Conservation (phyloP, 805 yeast genomes). For the Diddensiella transvaalensis region DNA sequence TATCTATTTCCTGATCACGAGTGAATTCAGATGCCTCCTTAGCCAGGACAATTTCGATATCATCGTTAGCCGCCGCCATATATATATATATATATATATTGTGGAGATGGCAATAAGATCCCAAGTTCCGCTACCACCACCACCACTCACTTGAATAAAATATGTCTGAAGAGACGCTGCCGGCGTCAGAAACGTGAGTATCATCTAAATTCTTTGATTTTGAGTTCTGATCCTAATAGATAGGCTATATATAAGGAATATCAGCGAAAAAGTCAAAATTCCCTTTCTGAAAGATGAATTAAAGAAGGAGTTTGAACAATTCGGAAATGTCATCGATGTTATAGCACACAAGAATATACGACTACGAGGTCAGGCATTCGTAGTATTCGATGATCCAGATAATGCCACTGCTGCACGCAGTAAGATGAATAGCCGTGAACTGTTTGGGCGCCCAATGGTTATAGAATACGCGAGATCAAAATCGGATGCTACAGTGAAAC, state of each 20-base stretch:
- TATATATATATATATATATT: not conserved
- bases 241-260: constrained; percentile 59
- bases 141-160: too few species aligned
- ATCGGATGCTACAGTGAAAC: constrained; percentile 46
- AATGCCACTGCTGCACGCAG: constrained; percentile 46
- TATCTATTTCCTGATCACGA: constrained; percentile 51
- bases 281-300: constrained; percentile 48
- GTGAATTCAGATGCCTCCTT: constrained; percentile 27
- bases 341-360: constrained; percentile 58
- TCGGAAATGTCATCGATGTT: constrained; percentile 49
- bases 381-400: constrained; percentile 46
- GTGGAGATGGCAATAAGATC: not conserved
- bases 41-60: constrained; percentile 31
- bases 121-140: too few species aligned
- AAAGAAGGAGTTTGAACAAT: constrained; percentile 39
- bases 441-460: constrained; percentile 49
- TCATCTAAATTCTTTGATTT: too few species aligned
- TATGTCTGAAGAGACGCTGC: too few species aligned
- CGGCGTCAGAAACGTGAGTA: not conserved
- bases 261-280: constrained; percentile 64
- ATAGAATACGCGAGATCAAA: constrained; percentile 46
- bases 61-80: constrained; percentile 19
- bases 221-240: too few species aligned
- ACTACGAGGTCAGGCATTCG: constrained; percentile 80
- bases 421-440: constrained; percentile 38